Conservation (phyloP, 2,329 filamentous ascomycete genomes). For the Rhynchosporium graminicola region DNA sequence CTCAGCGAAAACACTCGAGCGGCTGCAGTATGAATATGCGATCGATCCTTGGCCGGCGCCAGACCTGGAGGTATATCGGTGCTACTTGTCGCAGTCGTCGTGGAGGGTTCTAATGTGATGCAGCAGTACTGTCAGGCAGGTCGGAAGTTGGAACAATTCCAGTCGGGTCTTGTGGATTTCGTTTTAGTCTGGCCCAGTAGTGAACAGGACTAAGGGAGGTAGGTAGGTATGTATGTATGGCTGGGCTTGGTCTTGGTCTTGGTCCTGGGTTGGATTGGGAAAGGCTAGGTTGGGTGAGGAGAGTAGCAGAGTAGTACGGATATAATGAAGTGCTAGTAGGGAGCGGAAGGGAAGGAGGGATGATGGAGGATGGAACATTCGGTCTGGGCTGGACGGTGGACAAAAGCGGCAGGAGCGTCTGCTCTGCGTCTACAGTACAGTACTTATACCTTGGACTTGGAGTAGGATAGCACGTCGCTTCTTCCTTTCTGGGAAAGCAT, state of each 20-base stretch:
- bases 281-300: not conserved
- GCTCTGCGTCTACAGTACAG: too few species aligned
- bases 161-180: not conserved
- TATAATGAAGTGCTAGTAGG: too few species aligned
- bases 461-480: too few species aligned
- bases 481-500: too few species aligned
- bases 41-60: slow-evolving; percentile 9
- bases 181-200: too few species aligned
- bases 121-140: not conserved
- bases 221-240: too few species aligned
- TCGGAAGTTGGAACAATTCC: slow-evolving; percentile 1
- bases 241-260: not conserved
- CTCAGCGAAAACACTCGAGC: slow-evolving; percentile 20
- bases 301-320: not conserved
- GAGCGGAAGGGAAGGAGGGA: too few species aligned
- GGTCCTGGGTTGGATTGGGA: not conserved
- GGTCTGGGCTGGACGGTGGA: not conserved
- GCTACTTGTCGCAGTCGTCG: not conserved
- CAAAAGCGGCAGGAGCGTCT: slow-evolving; percentile 10
- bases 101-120: not conserved
- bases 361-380: too few species aligned
- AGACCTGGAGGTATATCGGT: not conserved
- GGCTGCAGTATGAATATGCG: not conserved
- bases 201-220: too few species aligned
- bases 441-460: too few species aligned